Evolutionary conservation across 1,284 basidiomycete genomes (phyloP).

Genomic region (Trichosporon sp.): DNA sequence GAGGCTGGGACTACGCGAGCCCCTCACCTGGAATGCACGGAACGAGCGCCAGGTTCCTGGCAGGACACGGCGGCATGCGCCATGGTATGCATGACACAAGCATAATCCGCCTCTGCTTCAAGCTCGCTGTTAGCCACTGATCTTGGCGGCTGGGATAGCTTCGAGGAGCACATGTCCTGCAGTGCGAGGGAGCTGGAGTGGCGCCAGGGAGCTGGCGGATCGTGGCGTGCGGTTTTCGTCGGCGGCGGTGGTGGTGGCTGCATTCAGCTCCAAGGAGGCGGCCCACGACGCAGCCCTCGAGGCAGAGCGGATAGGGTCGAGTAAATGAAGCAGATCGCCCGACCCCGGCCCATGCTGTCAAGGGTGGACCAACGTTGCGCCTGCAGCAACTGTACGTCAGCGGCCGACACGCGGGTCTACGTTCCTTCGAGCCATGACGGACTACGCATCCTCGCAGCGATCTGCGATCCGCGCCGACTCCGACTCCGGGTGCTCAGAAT

Average conservation of each 20-base stretch:
- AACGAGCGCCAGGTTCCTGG: not conserved
- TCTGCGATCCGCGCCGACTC: not conserved
- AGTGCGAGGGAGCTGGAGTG: not conserved
- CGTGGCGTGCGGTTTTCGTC: not conserved
- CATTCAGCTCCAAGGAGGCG: not conserved
- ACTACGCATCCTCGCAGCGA: not conserved
- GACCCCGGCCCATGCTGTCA: not conserved
- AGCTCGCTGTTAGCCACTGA: not conserved
- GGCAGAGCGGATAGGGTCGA: not conserved
- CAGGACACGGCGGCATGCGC: not conserved
- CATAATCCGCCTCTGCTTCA: not conserved
- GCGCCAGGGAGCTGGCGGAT: no score
- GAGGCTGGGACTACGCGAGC: not conserved
- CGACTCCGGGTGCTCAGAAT: not conserved
- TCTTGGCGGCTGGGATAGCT: not conserved
- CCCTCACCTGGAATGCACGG: not conserved
- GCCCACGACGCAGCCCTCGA: not conserved
- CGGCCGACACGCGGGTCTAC: not conserved
- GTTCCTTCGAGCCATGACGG: not conserved
- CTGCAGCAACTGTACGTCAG: not conserved
- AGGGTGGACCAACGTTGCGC: not conserved
- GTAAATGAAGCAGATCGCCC: not conserved
- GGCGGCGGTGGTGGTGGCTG: not conserved
- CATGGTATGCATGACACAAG: not conserved
- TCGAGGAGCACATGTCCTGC: not conserved